Evolutionary conservation across 2,329 filamentous ascomycete genomes (phyloP), one percentile per base, ranked within the genome.

Genomic region (Moelleriella libera): DNA sequence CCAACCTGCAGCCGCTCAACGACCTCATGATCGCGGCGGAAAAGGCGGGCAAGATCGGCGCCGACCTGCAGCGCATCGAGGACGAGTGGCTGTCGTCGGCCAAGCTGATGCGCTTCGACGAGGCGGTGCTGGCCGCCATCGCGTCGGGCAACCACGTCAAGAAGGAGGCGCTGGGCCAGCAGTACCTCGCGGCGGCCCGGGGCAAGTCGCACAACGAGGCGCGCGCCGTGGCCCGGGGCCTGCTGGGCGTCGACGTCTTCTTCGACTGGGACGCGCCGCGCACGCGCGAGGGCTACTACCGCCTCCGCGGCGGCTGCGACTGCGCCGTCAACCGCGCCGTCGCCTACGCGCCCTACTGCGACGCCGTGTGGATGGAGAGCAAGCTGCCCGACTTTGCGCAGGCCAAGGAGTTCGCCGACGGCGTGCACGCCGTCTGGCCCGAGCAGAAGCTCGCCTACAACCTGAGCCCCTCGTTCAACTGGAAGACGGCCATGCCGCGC

Each of bases 301-400:
- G 92, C 52, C 83, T 96, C 63, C 76, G 87, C 67, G 92, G 92
- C 51, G 92, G 92, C 50, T 94, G 86, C 60, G 82, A 88, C 65
- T 94, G 86, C 64, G 88, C 89, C 50, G 72, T 97, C 63, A 94
- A 92, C 74, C 81, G 90, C 44, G 90, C 89, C 34, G 70, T 94
- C 49, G 88, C 90, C 5, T 97, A 94, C 62, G 90, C 87, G 0
- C 90, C 92, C 2, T 95, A 94, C 69, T 85, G 84, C 52, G 90
- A 97, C 61, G 81, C 94, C 64, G 94, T 98, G 67, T 98, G 92
- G 92, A 98, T 98, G 92, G 92, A 98, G 78, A 90, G 84, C 71
- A 96, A 95, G 71, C 74, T 95, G 55, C 92, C 92, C 43, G 90
- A 97, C 64, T 97, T 75, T 65, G 75, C 75, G 45, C 92, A 97